A percentile compares a stretch with the other conserved stretches of the same genome.
Evolutionary conservation across 1,139 yeast species (phyloP).

Genomic region (Insectozyma bohioensis): DNA sequence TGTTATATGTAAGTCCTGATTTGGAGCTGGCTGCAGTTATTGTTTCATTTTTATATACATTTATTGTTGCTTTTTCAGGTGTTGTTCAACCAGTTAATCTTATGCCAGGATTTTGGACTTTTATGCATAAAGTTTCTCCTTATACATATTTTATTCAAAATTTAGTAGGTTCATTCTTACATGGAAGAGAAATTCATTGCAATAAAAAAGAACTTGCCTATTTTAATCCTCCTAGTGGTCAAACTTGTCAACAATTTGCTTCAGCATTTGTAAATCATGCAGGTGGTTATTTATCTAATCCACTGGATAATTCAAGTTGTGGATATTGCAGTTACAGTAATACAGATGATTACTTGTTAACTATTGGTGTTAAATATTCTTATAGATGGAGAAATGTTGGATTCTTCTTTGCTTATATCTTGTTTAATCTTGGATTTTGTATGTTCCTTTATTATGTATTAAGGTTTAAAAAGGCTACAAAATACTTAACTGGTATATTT

Average conservation of each 20-base stretch:
- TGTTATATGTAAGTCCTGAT: constrained; percentile 60
- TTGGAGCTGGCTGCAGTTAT: constrained; percentile 62
- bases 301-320: constrained; percentile 53
- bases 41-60: constrained; percentile 51
- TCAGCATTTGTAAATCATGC: constrained; percentile 17
- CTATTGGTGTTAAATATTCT: constrained; percentile 43
- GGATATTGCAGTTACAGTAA: constrained; percentile 53
- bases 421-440: constrained; percentile 45
- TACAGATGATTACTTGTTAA: constrained; percentile 54
- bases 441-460: constrained; percentile 22
- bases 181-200: constrained; percentile 57
- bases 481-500: constrained; percentile 5
- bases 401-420: constrained; percentile 52
- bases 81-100: constrained; percentile 56
- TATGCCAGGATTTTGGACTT: constrained; percentile 68
- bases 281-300: constrained; percentile 57
- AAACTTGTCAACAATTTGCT: constrained; percentile 60
- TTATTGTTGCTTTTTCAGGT: constrained; percentile 61
- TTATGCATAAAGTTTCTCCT: constrained; percentile 70
- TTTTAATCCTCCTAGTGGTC: constrained; percentile 57
- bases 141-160: constrained; percentile 67
- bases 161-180: constrained; percentile 51
- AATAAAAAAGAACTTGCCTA: constrained; percentile 46
- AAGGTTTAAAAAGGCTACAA: constrained; percentile 17
- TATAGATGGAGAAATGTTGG: constrained; percentile 70